Conservation (phyloP, 169 alveolate genomes). For the Plasmodium berghei region DNA sequence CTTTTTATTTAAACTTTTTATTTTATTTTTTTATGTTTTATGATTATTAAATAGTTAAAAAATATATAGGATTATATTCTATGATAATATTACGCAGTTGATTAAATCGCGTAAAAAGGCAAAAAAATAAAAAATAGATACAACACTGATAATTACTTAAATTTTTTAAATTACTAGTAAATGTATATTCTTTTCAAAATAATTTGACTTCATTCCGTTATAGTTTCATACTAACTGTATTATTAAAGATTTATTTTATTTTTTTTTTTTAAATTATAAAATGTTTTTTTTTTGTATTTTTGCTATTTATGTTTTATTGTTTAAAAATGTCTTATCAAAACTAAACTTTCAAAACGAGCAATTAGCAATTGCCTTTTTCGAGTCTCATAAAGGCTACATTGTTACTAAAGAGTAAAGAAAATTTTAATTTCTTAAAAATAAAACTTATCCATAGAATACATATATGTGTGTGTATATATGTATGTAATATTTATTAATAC, state of each 20-base stretch:
- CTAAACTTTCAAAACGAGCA: conserved; percentile 63
- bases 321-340: conserved; percentile 63
- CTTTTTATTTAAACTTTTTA: too few species aligned
- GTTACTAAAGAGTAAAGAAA: conserved; percentile 56
- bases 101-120: too few species aligned
- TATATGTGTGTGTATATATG: neutral
- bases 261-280: conserved; percentile 25
- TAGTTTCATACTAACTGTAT: conserved; percentile 4
- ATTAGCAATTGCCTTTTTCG: conserved; percentile 46
- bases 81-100: too few species aligned
- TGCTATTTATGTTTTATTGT: conserved; percentile 26
- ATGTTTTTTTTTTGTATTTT: conserved; percentile 52
- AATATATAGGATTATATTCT: too few species aligned
- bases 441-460: neutral
- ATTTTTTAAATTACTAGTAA: neutral
- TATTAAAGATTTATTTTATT: conserved; percentile 14
- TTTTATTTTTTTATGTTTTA: too few species aligned
- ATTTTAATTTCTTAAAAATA: neutral
- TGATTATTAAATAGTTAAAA: too few species aligned
- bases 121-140: too few species aligned
- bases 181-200: neutral
- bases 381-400: conserved; percentile 26
- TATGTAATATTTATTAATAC: neutral
- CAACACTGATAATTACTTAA: neutral
- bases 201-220: conserved; percentile 4